Percentiles rank a stretch among this genome's conserved stretches.
phyloP scores from a whole-genome alignment of 225 moss, liverwort and hornwort genomes.

The Ulota crispa region DNA sequence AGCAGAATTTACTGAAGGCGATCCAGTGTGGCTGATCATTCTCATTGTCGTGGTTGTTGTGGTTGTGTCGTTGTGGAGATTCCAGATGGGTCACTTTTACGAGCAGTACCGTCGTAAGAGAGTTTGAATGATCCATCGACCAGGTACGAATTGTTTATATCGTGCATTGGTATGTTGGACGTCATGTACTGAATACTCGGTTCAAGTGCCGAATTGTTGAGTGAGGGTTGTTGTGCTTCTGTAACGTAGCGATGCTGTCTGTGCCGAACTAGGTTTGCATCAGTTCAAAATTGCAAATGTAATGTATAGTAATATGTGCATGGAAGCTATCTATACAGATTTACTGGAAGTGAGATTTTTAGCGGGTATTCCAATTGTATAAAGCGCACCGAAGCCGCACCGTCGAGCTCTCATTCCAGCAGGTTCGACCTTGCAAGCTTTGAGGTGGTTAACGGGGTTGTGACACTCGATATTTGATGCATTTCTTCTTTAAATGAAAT shows the following conservation, averaged over 20 bases:
- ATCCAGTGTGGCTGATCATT: slow-evolving; percentile 57
- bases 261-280: not conserved
- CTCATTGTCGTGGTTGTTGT: slow-evolving; percentile 45
- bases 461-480: no score
- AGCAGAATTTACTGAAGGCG: slow-evolving; percentile 27
- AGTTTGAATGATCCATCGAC: slow-evolving; percentile 41
- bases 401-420: no score
- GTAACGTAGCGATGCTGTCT: not conserved
- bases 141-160: not conserved
- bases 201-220: not conserved
- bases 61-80: slow-evolving; percentile 61
- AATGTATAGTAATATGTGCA: not conserved
- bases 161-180: not conserved
- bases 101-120: slow-evolving; percentile 56
- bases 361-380: no score
- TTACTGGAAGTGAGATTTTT: not conserved
- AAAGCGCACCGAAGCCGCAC: no score
- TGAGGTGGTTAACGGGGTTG: no score
- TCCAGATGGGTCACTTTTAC: slow-evolving; percentile 73
- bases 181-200: not conserved
- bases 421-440: no score
- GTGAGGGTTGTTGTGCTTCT: not conserved
- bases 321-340: not conserved
- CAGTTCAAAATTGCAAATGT: not conserved
- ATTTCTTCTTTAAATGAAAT: no score